Evolutionary conservation across 75 land plant genomes (phyloP), one percentile per base, ranked within the genome.

Genomic region (Pinus albicaulis): DNA sequence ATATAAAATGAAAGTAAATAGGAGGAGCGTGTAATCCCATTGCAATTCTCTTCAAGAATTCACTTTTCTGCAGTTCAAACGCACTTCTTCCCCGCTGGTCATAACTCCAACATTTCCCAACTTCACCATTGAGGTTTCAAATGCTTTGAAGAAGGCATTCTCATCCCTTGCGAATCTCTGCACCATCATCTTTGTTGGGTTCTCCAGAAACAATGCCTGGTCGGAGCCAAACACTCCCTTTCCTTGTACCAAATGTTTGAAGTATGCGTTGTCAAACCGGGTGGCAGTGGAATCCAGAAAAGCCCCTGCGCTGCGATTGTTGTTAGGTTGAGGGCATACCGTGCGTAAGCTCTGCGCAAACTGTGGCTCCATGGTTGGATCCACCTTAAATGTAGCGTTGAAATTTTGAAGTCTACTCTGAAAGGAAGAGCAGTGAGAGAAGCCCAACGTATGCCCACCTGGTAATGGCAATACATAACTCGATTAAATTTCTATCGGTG

Each of bases 211-310:
- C 53, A 92, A 71, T 10, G 65, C 80, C 82, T 89, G 87, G 85
- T 92, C 94, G 6, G 94, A 92, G 2, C 36, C 65, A 56, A 92
- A 76, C 55, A 92, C 75, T 12, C 92, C 88, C 55, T 83, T 78
- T 25, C 80, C 77, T 19, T 20, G 78, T 68, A 71, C 0, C 58
- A 92, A 44, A 15, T 72, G 55, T 26, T 65, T 71, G 82, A 77
- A 92, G 74, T 89, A 92, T 20, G 58, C 68, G 76, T 92, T 92
- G 79, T 92, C 94, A 55, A 92, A 92, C 25, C 4, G 52, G 3
- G 73, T 26, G 1, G 89, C 61, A 0, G 88, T 89, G 31, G 82
- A 57, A 62, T 89, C 92, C 74, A 89, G 75, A 38, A 76, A 76
- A 71, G 78, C 73, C 3, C 80, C 82, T 4, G 86, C 83, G 66